phyloP scores from a whole-genome alignment of 306 rosid genomes.

The Styphnolobium japonicum region DNA sequence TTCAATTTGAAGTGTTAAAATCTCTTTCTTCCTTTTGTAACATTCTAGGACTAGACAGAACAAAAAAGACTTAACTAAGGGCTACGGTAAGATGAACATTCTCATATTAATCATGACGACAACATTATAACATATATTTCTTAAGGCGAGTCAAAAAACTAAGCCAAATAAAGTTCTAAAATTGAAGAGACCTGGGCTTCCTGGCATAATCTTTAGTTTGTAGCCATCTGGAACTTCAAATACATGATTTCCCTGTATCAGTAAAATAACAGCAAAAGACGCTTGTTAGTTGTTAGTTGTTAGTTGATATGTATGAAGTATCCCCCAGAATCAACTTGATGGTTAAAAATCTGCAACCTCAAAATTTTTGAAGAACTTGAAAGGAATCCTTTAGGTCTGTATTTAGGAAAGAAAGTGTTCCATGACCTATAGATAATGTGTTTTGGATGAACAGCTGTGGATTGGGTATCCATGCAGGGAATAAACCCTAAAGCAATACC shows the following conservation, averaged over 20 bases:
- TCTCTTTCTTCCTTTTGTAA: neutral
- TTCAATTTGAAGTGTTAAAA: neutral
- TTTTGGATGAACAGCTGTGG: neutral
- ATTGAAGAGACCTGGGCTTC: slow-evolving; percentile 52
- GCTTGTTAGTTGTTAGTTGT: slow-evolving; percentile 20
- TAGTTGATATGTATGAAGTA: slow-evolving; percentile 1
- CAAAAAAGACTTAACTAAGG: neutral
- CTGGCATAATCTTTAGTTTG: slow-evolving; percentile 63
- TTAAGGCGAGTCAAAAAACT: neutral
- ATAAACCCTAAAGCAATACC: neutral
- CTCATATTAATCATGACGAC: slow-evolving; percentile 14
- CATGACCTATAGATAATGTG: neutral
- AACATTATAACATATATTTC: neutral
- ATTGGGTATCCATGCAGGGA: neutral
- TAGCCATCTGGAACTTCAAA: slow-evolving; percentile 90
- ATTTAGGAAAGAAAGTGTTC: neutral
- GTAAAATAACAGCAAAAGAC: slow-evolving; percentile 22
- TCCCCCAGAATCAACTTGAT: slow-evolving; percentile 3
- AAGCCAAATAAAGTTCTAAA: slow-evolving; percentile 17
- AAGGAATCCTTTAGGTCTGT: neutral
- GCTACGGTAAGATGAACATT: neutral
- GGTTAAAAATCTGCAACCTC: neutral
- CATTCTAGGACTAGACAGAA: neutral
- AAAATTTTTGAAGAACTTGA: neutral
- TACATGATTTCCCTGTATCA: slow-evolving; percentile 75